Percentiles rank a stretch among this genome's conserved stretches.
Conservation (phyloP, 2,329 filamentous ascomycete species). For the Aspergillus glaucus region DNA sequence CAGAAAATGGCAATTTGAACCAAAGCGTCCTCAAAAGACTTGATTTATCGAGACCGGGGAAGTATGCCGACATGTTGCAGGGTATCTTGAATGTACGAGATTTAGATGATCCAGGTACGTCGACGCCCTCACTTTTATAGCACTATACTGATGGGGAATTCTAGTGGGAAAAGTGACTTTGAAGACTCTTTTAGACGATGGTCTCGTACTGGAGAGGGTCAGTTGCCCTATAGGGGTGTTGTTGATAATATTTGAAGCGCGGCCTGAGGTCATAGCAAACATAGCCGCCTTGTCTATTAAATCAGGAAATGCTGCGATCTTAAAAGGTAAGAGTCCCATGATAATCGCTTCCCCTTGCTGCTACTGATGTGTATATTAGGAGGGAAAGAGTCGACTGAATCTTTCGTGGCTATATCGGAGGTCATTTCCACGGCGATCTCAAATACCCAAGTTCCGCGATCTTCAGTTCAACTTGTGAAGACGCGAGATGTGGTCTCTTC, state of each 20-base stretch:
- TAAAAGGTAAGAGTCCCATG: constrained; percentile 59
- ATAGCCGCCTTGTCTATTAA: constrained; percentile 95
- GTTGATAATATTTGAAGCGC: constrained; percentile 95
- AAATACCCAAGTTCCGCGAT: constrained; percentile 69
- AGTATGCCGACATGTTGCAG: constrained; percentile 96
- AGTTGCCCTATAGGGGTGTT: constrained; percentile 96
- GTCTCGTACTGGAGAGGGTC: constrained; percentile 75
- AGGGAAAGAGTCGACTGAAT: constrained; percentile 90
- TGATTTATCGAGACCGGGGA: constrained; percentile 77
- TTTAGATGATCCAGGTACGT: constrained; percentile 76
- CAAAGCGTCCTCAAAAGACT: constrained; percentile 80
- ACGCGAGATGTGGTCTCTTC: constrained; percentile 85
- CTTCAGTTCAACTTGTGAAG: constrained; percentile 86
- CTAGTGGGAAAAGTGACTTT: constrained; percentile 77
- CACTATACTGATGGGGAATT: constrained; percentile 7
- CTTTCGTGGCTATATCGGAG: constrained; percentile 83
- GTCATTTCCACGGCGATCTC: constrained; percentile 75
- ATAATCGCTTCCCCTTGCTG: background rate
- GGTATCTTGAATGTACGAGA: constrained; percentile 83
- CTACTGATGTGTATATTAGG: constrained; percentile 42
- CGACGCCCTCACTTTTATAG: background rate
- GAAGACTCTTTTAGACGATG: constrained; percentile 79
- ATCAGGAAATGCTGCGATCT: constrained; percentile 91
- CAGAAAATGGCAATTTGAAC: constrained; percentile 67
- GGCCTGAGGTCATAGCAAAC: constrained; percentile 96